Evolutionary conservation across 106 monocot genomes (phyloP).

Genomic region (Phalaenopsis equestris): DNA sequence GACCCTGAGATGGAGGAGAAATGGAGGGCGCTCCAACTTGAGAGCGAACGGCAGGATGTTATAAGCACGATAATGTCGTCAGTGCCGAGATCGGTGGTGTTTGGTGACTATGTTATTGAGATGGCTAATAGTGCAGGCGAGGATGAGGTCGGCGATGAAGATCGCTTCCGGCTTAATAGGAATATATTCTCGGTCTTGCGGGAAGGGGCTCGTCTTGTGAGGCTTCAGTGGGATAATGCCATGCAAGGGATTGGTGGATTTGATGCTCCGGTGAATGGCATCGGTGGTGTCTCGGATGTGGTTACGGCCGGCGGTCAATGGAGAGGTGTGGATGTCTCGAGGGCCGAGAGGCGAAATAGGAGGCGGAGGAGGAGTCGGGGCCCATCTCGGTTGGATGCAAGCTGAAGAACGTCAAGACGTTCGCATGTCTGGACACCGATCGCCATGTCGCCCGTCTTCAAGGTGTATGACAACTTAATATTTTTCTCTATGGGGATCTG

Average conservation of each 20-base stretch:
- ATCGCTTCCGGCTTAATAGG: conserved; percentile 18
- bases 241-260: neutral
- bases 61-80: conserved; percentile 38
- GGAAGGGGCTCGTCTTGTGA: conserved; percentile 35
- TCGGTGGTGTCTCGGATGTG: too few species aligned
- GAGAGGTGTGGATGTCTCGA: too few species aligned
- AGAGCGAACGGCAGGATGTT: conserved; percentile 41
- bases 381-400: too few species aligned
- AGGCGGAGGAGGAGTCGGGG: too few species aligned
- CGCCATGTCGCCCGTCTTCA: too few species aligned
- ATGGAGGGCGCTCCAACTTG: conserved; percentile 30
- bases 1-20: conserved; percentile 36
- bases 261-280: too few species aligned
- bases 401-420: too few species aligned
- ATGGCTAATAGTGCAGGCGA: conserved; percentile 13
- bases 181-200: conserved; percentile 37
- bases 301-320: too few species aligned
- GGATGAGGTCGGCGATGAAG: conserved; percentile 2
- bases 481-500: too few species aligned
- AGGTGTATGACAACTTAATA: too few species aligned
- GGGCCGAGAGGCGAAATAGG: too few species aligned
- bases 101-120: conserved; percentile 41
- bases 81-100: conserved; percentile 28
- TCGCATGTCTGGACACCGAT: too few species aligned
- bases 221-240: conserved; percentile 13